A percentile compares a stretch with the other conserved stretches of the same genome.
Conservation (phyloP, 441 rosid genomes). For the Populus hybrid region DNA sequence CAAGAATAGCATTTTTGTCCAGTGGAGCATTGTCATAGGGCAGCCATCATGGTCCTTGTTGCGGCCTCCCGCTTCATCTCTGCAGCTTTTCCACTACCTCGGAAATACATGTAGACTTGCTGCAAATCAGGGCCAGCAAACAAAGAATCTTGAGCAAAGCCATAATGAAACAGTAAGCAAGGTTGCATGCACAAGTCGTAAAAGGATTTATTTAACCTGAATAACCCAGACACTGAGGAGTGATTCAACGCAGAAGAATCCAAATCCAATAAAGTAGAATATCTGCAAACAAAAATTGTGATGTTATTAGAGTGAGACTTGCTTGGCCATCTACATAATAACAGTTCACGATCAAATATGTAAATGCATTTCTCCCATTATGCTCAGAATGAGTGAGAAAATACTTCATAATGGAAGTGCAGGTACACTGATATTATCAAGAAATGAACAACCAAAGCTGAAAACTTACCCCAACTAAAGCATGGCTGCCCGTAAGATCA, state of each 20-base stretch:
- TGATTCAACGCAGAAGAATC: too few species aligned
- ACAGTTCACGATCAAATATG: background rate
- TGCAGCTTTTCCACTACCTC: constrained; percentile 95
- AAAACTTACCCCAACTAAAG: constrained; percentile 70
- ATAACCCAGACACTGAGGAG: constrained; percentile 94
- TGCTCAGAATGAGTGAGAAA: background rate
- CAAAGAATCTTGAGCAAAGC: background rate
- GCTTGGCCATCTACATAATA: background rate
- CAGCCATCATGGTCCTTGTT: constrained; percentile 60
- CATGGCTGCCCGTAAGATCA: constrained; percentile 50
- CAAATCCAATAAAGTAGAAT: constrained; percentile 85
- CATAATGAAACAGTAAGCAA: background rate
- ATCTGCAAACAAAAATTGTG: constrained; percentile 43
- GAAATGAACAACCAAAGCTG: background rate
- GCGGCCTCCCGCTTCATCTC: constrained; percentile 83
- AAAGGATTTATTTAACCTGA: constrained; percentile 53
- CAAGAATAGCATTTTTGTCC: constrained; percentile 15
- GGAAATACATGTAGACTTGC: constrained; percentile 99
- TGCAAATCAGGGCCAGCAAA: constrained; percentile 35
- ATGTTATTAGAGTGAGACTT: constrained; percentile 3
- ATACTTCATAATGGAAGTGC: background rate
- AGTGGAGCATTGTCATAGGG: constrained; percentile 41
- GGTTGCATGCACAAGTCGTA: background rate
- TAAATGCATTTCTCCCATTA: background rate
- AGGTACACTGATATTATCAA: background rate